Evolutionary conservation across 306 rosid genomes (phyloP).

Genomic region (Fragaria vesca): DNA sequence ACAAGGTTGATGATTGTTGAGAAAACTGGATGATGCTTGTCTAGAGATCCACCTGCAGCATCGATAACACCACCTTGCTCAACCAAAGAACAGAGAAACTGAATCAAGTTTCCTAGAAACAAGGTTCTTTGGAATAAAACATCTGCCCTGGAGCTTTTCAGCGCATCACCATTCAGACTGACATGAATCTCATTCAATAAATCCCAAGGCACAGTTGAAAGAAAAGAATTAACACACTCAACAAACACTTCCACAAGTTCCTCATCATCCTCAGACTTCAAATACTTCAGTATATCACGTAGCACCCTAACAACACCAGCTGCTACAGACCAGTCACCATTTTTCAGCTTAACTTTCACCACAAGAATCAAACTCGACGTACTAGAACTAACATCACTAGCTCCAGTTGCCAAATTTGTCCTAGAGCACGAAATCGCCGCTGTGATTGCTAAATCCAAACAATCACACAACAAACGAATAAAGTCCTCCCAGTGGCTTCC

Average conservation of each 20-base stretch:
- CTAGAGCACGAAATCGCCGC: conserved; percentile 25
- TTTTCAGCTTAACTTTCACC: conserved; percentile 38
- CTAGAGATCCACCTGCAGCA: conserved; percentile 35
- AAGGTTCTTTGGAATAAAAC: conserved; percentile 19
- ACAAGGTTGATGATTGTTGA: conserved; percentile 42
- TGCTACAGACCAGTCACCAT: conserved; percentile 55
- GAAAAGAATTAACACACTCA: conserved; percentile 52
- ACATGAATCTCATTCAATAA: conserved; percentile 39
- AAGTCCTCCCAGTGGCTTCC: conserved; percentile 41
- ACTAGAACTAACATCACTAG: conserved; percentile 30
- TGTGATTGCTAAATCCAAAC: conserved; percentile 44
- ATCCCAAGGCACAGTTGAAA: conserved; percentile 59
- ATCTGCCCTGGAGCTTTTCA: conserved; percentile 29
- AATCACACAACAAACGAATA: conserved; percentile 44
- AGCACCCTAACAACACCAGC: conserved; percentile 53
- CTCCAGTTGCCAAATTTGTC: conserved; percentile 22
- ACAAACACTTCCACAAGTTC: conserved; percentile 42
- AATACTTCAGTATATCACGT: conserved; percentile 52
- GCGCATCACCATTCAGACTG: conserved; percentile 19
- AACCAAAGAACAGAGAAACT: conserved; percentile 73
- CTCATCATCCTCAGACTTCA: conserved; percentile 50
- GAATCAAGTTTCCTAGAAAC: conserved; percentile 74
- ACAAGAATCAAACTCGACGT: conserved; percentile 27
- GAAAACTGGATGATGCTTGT: conserved; percentile 46
- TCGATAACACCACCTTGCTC: conserved; percentile 49